Evolutionary conservation across 495 filamentous ascomycete genomes (phyloP), one percentile per base, ranked within the genome.

Genomic region (Bombardia bombarda): DNA sequence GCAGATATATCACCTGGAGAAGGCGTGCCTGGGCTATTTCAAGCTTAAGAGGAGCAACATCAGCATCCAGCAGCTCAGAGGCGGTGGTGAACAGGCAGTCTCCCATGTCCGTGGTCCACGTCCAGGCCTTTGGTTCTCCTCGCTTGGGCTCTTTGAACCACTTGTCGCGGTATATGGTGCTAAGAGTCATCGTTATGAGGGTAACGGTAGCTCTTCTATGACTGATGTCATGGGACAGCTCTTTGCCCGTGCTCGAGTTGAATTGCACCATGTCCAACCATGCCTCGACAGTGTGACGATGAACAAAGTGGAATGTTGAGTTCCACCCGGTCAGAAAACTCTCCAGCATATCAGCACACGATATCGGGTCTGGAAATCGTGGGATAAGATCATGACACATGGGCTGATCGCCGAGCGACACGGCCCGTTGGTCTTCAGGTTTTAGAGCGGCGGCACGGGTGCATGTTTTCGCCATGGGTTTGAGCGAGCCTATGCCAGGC

Each of bases 11-110:
- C 10, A 40, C 38, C 18, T 58, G 55, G 5, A 61, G 45, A 2
- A 61, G 45, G 14, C 52, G 48, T 18, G 55, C 49, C 38, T 61
- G 55, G 19, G 48, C 47, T 4, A 47, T 49, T 12, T 56, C 52
- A 1, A 61, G 23, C 9, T 28, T 53, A 5, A 45, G 49, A 14
- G 38, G 33, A 34, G 49, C 49, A 6, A 42, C 25, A 19, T 53
- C 52, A 6, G 30, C 20, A 28, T 57, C 50, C 2, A 47, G 46
- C n/a, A 51, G 38, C 17, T 18, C 19, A 4, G 46, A 6, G 8
- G 55, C 38, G 1, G 42, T 24, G 13, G 31, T 13, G 23, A 56
- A 56, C 14, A 56, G 14, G 1, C 49, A 25, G 28, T 60, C 55
- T 3, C 57, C 45, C 18, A 43, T 47, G 21, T 25, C 42, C 14